Conservation (phyloP, 2,329 filamentous ascomycete genomes). For the Sarocladium oryzae region DNA sequence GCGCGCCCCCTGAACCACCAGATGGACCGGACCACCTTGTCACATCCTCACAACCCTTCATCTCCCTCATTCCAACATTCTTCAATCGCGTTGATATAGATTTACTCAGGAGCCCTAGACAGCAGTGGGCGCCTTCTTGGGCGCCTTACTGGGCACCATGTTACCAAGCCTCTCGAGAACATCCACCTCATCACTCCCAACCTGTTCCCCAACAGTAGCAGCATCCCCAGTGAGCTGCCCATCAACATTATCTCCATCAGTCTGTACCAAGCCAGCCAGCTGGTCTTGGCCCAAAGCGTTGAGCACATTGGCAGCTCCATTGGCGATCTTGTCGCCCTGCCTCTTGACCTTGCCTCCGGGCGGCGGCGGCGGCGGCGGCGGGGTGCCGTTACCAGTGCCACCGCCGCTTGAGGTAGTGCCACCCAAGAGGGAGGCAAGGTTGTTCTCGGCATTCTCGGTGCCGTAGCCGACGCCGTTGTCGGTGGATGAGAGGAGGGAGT, state of each 20-base stretch:
- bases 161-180: conserved; percentile 6
- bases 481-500: conserved; percentile 11
- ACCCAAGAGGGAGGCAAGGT: conserved; percentile 6
- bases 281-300: background rate
- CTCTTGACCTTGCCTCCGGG: conserved; percentile 4
- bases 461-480: conserved; percentile 13
- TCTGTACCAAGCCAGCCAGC: conserved; percentile 7
- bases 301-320: conserved; percentile 7
- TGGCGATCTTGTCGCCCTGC: conserved; percentile 13
- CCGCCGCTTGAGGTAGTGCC: background rate
- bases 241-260: conserved; percentile 10
- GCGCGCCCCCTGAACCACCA: too few species aligned
- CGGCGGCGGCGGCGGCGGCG: too few species aligned
- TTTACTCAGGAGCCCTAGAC: too few species aligned
- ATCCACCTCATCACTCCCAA: conserved; percentile 10
- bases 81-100: too few species aligned
- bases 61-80: too few species aligned
- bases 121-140: too few species aligned
- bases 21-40: too few species aligned
- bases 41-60: too few species aligned
- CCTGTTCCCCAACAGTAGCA: conserved; percentile 5
- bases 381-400: too few species aligned
- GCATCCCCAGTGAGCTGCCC: conserved; percentile 12
- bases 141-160: background rate
- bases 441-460: conserved; percentile 11